A percentile compares a stretch with the other conserved stretches of the same genome.
Conservation (phyloP, 306 rosid genomes). For the Lotus japonicus region DNA sequence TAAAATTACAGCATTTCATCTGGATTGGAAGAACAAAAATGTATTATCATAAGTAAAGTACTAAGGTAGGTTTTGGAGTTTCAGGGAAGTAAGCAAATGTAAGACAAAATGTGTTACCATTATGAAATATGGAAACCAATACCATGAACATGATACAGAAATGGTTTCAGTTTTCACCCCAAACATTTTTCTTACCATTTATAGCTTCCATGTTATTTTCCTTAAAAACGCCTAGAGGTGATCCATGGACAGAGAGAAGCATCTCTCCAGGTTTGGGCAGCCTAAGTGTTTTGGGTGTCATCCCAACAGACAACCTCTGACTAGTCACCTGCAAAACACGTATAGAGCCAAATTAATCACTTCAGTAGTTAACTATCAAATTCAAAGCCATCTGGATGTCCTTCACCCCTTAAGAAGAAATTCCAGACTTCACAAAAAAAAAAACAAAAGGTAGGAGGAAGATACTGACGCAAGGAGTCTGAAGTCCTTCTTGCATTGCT, state of each 20-base stretch:
- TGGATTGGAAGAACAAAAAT: not conserved
- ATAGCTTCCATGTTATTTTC: slow-evolving; percentile 94
- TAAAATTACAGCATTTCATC: not conserved
- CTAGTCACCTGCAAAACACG: slow-evolving; percentile 47
- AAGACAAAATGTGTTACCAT: not conserved
- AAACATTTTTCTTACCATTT: slow-evolving; percentile 41
- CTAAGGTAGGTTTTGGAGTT: not conserved
- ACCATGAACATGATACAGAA: slow-evolving; percentile 3
- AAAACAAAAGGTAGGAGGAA: slow-evolving; percentile 3
- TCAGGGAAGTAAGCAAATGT: not conserved
- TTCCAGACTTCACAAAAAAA: not conserved
- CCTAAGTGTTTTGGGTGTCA: slow-evolving; percentile 79
- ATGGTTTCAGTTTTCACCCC: not conserved
- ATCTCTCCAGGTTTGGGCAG: slow-evolving; percentile 85
- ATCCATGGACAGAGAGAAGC: slow-evolving; percentile 84
- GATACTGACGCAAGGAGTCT: slow-evolving; percentile 66
- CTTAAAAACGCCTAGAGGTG: slow-evolving; percentile 82
- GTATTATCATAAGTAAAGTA: not conserved
- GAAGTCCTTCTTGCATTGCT: slow-evolving; percentile 51
- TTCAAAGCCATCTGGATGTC: not conserved
- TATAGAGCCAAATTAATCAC: not conserved
- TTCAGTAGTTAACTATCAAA: not conserved
- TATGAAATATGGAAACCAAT: slow-evolving; percentile 5
- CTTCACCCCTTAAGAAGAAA: not conserved
- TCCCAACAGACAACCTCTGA: slow-evolving; percentile 78